Evolutionary conservation across 2,329 filamentous ascomycete species (phyloP), one percentile per base, ranked within the genome.

Genomic region (Aspergillus sp.): DNA sequence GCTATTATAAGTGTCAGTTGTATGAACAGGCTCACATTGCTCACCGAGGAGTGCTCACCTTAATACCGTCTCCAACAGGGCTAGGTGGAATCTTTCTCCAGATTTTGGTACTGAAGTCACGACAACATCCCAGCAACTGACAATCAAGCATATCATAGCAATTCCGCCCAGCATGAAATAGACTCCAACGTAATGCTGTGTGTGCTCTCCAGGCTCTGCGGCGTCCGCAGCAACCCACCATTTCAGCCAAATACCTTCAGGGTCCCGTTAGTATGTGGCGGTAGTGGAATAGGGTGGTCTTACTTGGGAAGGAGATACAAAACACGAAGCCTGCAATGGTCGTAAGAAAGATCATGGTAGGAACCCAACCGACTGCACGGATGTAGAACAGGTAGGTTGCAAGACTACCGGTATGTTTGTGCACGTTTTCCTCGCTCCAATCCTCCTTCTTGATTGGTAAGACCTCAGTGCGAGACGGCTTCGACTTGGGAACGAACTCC

Each of bases 351-450:
- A 51, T 9, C 11, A 52, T 30, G 8, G 38, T 30, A 3, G 49
- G 49, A 7, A 38, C 13, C 41, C 41, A 59, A 11, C 57, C 57
- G 13, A 54, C 31, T 3, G 50, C 19, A 7, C 23, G 31, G 23
- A 54, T 51, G 22, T 60, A 54, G 13, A 46, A 47, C 15, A n/a
- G 13, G 52, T 54, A 22, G 17, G 15, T 23, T 31, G 38, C 47
- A 34, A 54, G 50, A 60, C 60, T 57, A 23, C 53, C 41, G n/a
- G 41, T 47, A 30, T 61, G 60, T 59, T 63, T 47, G 59, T 64
- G n/a, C 56, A 41, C 47, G 9, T 45, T 43, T 43, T 30, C 34
- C 23, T 45, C 54, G n/a, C 46, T 57, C 46, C 22, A 57, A 38
- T 57, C 54, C 25, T 57, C 54, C 22, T 57, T 57, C 15, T 48